These are phyloP conservation scores for Penicillium herquei DNA, from an alignment of 495 filamentous ascomycete genomes.

Conservation along the genomic window DNA sequence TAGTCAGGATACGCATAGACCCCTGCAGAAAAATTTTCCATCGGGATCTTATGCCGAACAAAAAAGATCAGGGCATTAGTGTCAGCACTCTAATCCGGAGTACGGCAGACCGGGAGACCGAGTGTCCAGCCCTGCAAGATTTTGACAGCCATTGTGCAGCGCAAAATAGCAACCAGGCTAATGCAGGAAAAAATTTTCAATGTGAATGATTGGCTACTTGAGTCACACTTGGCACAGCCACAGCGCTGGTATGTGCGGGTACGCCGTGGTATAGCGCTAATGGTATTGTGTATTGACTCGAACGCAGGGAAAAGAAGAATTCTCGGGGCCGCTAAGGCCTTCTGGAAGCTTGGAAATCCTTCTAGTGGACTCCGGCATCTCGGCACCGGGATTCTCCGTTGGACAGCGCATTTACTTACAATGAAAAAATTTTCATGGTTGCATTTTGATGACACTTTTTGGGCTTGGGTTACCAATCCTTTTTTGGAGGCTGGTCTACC, in stretches of 20 bases:
- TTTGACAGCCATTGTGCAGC: constrained; percentile 2
- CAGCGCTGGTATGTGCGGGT: constrained; percentile 13
- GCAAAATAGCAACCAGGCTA: constrained; percentile 16
- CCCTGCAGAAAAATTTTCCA: constrained; percentile 7
- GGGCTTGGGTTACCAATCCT: background rate
- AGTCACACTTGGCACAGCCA: constrained; percentile 8
- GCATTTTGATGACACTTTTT: background rate
- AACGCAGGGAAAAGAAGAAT: constrained; percentile 2
- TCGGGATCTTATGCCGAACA: background rate
- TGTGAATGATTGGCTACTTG: constrained; percentile 13
- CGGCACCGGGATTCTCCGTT: constrained; percentile 20
- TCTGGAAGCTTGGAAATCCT: constrained; percentile 20
- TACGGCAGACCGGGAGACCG: background rate
- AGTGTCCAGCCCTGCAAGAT: constrained; percentile 4
- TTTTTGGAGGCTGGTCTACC: background rate
- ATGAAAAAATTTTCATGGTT: background rate
- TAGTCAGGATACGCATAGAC: background rate
- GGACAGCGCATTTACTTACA: background rate
- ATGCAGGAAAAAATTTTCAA: constrained; percentile 16
- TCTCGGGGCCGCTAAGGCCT: constrained; percentile 10
- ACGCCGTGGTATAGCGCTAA: constrained; percentile 10
- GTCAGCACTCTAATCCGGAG: constrained; percentile 18
- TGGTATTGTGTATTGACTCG: constrained; percentile 6
- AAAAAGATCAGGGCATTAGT: background rate
- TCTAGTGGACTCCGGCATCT: constrained; percentile 16